These are phyloP conservation scores for Rhipidocladum racemiflorum DNA, from an alignment of 176 grass and related monocot genomes.

Conservation along the genomic window DNA sequence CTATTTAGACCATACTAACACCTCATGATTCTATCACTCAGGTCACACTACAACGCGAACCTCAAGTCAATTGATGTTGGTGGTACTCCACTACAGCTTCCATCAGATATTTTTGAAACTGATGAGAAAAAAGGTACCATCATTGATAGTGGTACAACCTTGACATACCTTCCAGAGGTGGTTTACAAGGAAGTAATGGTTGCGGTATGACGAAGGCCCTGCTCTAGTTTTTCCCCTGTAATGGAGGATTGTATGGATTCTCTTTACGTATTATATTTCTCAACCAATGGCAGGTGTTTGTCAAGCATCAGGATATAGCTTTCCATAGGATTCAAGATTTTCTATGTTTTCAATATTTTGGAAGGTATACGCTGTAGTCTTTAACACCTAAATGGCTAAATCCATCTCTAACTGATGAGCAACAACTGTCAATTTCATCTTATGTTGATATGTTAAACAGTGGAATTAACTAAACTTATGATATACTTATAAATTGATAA, in stretches of 20 bases:
- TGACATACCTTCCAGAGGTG: constrained; percentile 88
- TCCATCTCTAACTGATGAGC: background rate
- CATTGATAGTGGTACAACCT: constrained; percentile 92
- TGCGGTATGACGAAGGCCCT: constrained; percentile 47
- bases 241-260: constrained; percentile 8
- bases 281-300: constrained; percentile 60
- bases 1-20: constrained; percentile 5
- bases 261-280: constrained; percentile 27
- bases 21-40: constrained; percentile 35
- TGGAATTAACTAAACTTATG: background rate
- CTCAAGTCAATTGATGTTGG: constrained; percentile 80
- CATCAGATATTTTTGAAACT: constrained; percentile 73
- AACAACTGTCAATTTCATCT: constrained; percentile 27
- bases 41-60: constrained; percentile 87
- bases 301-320: constrained; percentile 65
- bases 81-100: constrained; percentile 62
- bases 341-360: constrained; percentile 67
- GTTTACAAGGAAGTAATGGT: constrained; percentile 74
- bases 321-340: constrained; percentile 80
- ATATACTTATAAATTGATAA: background rate
- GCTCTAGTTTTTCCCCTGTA: constrained; percentile 11
- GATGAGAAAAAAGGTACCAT: constrained; percentile 77
- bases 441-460: background rate
- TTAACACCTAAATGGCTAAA: constrained; percentile 12
- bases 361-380: constrained; percentile 54